Percentiles rank a stretch among this genome's conserved stretches.
Evolutionary conservation across 2,329 filamentous ascomycete genomes (phyloP).

Genomic region (Xylaria multiplex): DNA sequence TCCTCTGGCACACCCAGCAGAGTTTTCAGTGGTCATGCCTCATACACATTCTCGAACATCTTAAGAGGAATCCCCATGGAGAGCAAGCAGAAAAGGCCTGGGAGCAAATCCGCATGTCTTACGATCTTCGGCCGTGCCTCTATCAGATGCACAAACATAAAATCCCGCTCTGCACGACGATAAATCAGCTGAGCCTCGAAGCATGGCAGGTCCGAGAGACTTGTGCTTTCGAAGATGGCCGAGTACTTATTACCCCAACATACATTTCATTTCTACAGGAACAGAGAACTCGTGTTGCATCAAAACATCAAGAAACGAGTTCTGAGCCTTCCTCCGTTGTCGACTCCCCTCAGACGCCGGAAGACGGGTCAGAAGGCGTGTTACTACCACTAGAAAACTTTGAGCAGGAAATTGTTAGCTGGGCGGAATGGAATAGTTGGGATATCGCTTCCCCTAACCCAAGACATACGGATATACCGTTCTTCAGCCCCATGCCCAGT

Average conservation of each 20-base stretch:
- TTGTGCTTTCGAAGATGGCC: constrained; percentile 1
- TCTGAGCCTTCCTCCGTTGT: not conserved
- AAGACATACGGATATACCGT: constrained; percentile 2
- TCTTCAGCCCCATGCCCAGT: constrained; percentile 7
- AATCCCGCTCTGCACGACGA: too few species aligned
- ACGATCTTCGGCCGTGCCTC: constrained; percentile 15
- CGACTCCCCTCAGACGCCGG: constrained; percentile 8
- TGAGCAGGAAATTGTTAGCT: constrained; percentile 7
- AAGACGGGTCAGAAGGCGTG: not conserved
- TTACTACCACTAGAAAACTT: constrained; percentile 13
- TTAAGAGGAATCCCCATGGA: constrained; percentile 1
- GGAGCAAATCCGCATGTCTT: constrained; percentile 15
- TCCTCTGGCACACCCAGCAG: constrained; percentile 15
- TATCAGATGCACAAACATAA: constrained; percentile 1
- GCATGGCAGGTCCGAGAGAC: constrained; percentile 10
- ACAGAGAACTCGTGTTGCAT: constrained; percentile 4
- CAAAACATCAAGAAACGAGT: not conserved
- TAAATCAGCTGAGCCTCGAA: not conserved
- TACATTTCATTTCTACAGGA: constrained; percentile 10
- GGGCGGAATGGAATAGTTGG: constrained; percentile 7
- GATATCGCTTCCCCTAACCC: constrained; percentile 2
- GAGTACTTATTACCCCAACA: constrained; percentile 2
- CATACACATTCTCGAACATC: constrained; percentile 11
- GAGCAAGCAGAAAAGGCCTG: constrained; percentile 13
- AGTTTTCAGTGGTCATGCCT: constrained; percentile 11